Evolutionary conservation across 805 yeast species (phyloP), one percentile per base, ranked within the genome.

Genomic region (Kluyveromyces aestuarii): DNA sequence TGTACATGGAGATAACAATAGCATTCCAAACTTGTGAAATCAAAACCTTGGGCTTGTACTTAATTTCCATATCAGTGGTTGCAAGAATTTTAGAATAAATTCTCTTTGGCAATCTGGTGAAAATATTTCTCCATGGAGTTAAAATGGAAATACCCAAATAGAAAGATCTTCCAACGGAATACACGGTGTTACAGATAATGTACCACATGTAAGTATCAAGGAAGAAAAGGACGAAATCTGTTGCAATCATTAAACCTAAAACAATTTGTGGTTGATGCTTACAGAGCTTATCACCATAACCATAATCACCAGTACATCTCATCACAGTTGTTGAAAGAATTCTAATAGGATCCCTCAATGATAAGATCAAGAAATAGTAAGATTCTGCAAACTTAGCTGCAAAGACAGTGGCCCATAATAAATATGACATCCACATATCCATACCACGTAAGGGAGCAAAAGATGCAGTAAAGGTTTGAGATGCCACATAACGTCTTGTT

Each of bases 1-100:
- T 88, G 82, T 93, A 95, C 99, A 93, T 93, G 50, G 99, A 91
- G 61, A 93, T 93, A 57, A 93, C 95, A 71, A 93, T 86, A 48
- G 99, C 99, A 68, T 93, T 93, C 99, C 99, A 93, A 60, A 95
- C 91, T 75, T 93, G 99, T 40, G 97, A 89, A 62, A 93, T 91
- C 68, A 93, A 77, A 57, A 93, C 97, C 80, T 93, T 93, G 58
- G 99, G 98, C 73, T 93, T 91, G 74, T 93, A 93, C 75, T 93
- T 91, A 67, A 91, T 88, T 74, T 93, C 98, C 99, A 95, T 91
- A 69, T 93, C 98, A 57, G 96, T 87, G 37, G 99, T 93, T 43
- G 98, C 98, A 72, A 93, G 80, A 57, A 93, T 84, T 80, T 93
- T 93, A 49, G 97, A 88, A 77, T 93, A 95, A 58, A 93, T 88